These are phyloP conservation scores for Trichocomaceae sp. DNA, from an alignment of 2,329 filamentous ascomycete genomes.

Conservation along the genomic window DNA sequence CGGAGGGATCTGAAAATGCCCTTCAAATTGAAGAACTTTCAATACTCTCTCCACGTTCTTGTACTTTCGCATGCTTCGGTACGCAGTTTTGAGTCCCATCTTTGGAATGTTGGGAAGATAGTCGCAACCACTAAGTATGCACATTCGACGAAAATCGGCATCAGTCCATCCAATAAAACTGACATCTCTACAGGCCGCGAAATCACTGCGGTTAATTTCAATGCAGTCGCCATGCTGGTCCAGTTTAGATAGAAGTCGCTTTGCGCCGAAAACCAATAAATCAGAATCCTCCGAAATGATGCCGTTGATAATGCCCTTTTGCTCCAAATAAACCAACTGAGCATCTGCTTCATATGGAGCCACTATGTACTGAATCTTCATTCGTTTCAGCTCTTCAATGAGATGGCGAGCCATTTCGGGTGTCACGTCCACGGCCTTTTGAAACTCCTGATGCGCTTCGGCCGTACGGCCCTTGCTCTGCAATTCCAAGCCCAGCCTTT, in stretches of 20 bases:
- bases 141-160: conserved; percentile 85
- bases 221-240: conserved; percentile 90
- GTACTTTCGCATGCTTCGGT: conserved; percentile 82
- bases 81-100: conserved; percentile 87
- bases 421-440: conserved; percentile 93
- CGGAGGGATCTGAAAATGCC: conserved; percentile 70
- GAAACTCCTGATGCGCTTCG: conserved; percentile 77
- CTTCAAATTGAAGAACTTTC: conserved; percentile 79
- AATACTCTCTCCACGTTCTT: conserved; percentile 79
- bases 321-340: conserved; percentile 92
- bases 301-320: conserved; percentile 72
- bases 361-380: conserved; percentile 77
- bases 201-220: conserved; percentile 83
- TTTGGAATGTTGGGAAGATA: conserved; percentile 81
- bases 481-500: conserved; percentile 67
- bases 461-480: conserved; percentile 72
- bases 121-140: conserved; percentile 92
- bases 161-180: conserved; percentile 90
- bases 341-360: conserved; percentile 96
- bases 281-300: conserved; percentile 97
- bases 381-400: conserved; percentile 83
- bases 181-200: conserved; percentile 79
- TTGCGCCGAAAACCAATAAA: conserved; percentile 88
- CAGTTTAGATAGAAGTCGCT: conserved; percentile 83
- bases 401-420: conserved; percentile 89